A percentile compares a stretch with the other conserved stretches of the same genome.
Conservation (phyloP, 2,329 filamentous ascomycete genomes). For the Simplicillium sp. region DNA sequence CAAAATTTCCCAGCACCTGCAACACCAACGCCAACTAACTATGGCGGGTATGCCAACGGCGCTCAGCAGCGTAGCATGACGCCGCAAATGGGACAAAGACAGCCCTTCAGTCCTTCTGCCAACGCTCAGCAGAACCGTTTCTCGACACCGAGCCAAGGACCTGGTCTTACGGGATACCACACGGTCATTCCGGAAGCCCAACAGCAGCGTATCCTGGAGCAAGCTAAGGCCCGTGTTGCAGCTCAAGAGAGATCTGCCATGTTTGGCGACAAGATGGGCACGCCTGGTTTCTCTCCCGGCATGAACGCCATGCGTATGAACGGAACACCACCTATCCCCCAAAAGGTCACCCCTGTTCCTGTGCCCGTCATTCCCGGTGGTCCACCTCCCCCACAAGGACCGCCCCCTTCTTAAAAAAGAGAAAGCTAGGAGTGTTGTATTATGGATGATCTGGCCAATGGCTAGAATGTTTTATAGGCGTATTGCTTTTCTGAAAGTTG, state of each 20-base stretch:
- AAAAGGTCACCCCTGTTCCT: conserved; percentile 34
- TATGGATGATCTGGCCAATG: too few relatives aligned
- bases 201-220: conserved; percentile 40
- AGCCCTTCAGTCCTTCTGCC: conserved; percentile 28
- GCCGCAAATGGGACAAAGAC: conserved; percentile 29
- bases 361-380: conserved; percentile 29
- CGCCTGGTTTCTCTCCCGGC: background rate
- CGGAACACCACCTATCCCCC: conserved; percentile 23
- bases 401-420: background rate
- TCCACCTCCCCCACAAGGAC: background rate
- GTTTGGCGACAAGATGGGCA: conserved; percentile 28
- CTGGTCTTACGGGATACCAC: conserved; percentile 34
- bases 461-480: conserved; percentile 1
- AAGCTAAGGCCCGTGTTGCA: conserved; percentile 37
- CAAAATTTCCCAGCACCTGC: conserved; percentile 14
- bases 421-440: background rate
- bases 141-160: conserved; percentile 21
- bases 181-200: conserved; percentile 39
- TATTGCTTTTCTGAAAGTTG: background rate
- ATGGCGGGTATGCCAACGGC: conserved; percentile 33
- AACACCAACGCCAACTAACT: conserved; percentile 26
- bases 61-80: conserved; percentile 31
- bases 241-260: conserved; percentile 32
- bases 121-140: conserved; percentile 24
- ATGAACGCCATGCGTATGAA: conserved; percentile 18